Base-by-base conservation (phyloP, 2,329 filamentous ascomycete species). In the Neopestalotiopsis clavispora region DNA sequence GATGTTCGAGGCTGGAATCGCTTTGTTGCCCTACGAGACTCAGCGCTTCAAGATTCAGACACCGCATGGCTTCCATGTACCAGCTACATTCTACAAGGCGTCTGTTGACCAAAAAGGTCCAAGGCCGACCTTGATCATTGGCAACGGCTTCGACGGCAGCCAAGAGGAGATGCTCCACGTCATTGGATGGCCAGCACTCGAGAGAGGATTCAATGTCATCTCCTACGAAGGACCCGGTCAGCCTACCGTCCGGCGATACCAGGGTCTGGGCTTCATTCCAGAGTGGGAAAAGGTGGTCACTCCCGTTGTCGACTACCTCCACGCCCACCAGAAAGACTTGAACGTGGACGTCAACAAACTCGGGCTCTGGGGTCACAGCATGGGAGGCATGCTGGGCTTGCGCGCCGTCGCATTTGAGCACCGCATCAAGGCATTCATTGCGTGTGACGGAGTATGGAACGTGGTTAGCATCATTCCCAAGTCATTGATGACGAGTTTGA, bases 141-240 rank as follows among this genome's bases (percentile, higher is more conserved):
- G 81, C 12, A 82, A 78, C 45, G 82, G 84, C 3, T 84, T 80
- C 62, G 84, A 86, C 68, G 81, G 77, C 4, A 71, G 79, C 0
- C 82, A 84, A 71, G 84, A 85, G 66, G 83, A 85, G 13, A 75
- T 80, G 20, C 81, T 81, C 67, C 83, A 85, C 66, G 61, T 73
- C 2, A 72, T 79, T 28, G 82, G 78, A 10, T 72, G 13, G 70
- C 79, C 0, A 79, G 78, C 0, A 69, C 84, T 1, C 76, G 78
- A 42, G 23, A 78, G 83, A 1, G 84, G 84, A 2, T 83, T 77
- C 72, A 84, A 85, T 66, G 76, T 78, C 38, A 77, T 85, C 10
- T 80, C 80, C 0, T 86, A 83, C 70, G 84, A 86, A 60, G 84
- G 84, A 0, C 84, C 84, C 0, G 84, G 84, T 0, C 84, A 86